Percentiles rank a stretch among this genome's conserved stretches.
These are phyloP conservation scores for Neolentinus lepideus DNA, from an alignment of 1,284 basidiomycete genomes.

Conservation along the genomic window DNA sequence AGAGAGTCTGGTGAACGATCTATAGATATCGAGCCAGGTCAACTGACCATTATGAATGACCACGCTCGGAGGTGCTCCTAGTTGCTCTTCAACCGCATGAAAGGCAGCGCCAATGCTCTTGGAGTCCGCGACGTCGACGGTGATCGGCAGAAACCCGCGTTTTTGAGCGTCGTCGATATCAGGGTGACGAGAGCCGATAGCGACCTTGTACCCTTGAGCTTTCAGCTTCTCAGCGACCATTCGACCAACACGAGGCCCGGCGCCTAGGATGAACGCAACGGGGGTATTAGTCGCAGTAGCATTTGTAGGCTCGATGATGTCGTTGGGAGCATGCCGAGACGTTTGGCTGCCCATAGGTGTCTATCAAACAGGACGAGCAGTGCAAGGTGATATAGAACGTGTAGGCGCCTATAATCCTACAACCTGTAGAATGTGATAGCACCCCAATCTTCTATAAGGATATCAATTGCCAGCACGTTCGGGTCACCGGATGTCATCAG, in stretches of 20 bases:
- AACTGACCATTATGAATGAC: neutral
- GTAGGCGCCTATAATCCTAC: neutral
- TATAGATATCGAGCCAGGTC: neutral
- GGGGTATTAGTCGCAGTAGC: neutral
- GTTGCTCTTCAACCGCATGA: neutral
- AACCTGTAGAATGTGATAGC: neutral
- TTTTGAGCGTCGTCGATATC: neutral
- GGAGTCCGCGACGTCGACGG: neutral
- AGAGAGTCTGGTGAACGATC: neutral
- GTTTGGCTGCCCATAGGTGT: neutral
- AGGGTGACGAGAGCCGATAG: neutral
- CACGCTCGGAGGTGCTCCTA: neutral
- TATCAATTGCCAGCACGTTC: too few species aligned
- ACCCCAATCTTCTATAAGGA: too few species aligned
- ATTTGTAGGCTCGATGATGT: neutral
- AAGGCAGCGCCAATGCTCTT: neutral
- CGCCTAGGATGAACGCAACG: constrained; percentile 1
- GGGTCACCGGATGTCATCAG: too few species aligned
- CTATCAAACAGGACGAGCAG: neutral
- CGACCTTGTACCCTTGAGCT: neutral
- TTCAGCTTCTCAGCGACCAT: neutral
- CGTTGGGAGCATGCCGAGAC: neutral
- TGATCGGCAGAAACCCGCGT: neutral
- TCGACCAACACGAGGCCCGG: neutral
- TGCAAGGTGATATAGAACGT: neutral